Evolutionary conservation across 2,329 filamentous ascomycete genomes (phyloP), one percentile per base, ranked within the genome.

Genomic region (Aspergillus amoenus): DNA sequence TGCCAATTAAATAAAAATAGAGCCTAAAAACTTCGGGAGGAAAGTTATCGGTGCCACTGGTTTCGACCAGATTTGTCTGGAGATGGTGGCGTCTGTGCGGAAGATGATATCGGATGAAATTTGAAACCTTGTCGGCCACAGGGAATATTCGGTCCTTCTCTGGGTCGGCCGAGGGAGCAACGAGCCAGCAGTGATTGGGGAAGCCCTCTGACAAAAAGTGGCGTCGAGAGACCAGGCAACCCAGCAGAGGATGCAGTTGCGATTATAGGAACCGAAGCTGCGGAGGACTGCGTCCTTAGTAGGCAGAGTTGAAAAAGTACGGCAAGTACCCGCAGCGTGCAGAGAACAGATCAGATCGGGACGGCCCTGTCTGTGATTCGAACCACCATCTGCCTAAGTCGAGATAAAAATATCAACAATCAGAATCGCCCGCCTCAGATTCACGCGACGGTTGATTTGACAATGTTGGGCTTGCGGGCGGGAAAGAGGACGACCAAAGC

Each of bases 291-390:
- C 40, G 45, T 22, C 27, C 30, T 56, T 52, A 50, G 34, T 43
- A 41, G 42, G 47, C 37, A 52, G 34, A 41, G 48, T 52, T 45
- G 55, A 54, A 59, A 60, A 60, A 61, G 57, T 63, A 62, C 59
- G 61, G 61, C 56, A 60, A 58, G 56, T 57, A 61, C 58, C 52
- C 64, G 60, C 56, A 63, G 56, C 55, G 55, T 55, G 59, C 65
- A 63, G 63, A 59, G 60, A 64, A 68, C 61, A 68, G 65, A 64
- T 68, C 65, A 67, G 65, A 69, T 67, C 64, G 57, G 56, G 61
- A 58, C 58, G 56, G 57, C 52, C 59, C 57, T 61, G 61, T 58
- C 53, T 61, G 52, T 58, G 56, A 57, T 61, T 58, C 47, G 56
- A 62, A 61, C 42, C 50, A 64, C 57, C 59, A 64, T 65, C 61